Percentiles rank a stretch among this genome's conserved stretches.
phyloP scores from a whole-genome alignment of 2,329 filamentous ascomycete species.

The Xylariaceae sp. region DNA sequence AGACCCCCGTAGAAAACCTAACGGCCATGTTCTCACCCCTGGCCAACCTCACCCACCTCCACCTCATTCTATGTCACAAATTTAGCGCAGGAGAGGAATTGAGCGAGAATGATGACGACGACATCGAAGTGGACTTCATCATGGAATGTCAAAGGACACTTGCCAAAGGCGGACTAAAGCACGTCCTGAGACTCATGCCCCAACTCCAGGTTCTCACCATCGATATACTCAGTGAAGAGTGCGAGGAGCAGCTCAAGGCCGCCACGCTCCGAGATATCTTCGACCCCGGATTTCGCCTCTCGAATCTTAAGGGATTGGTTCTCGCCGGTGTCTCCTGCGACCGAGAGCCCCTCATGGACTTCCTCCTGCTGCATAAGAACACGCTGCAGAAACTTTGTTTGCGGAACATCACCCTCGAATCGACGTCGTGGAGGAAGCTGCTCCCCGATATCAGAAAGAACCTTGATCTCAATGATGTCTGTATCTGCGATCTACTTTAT shows the following conservation, averaged over 20 bases:
- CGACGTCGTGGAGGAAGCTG: slow-evolving; percentile 25
- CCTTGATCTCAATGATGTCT: slow-evolving; percentile 20
- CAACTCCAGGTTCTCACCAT: slow-evolving; percentile 22
- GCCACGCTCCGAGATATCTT: slow-evolving; percentile 21
- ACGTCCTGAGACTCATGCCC: slow-evolving; percentile 23
- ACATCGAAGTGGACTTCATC: slow-evolving; percentile 7
- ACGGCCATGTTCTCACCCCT: slow-evolving; percentile 19
- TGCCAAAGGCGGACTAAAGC: slow-evolving; percentile 19
- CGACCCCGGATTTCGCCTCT: slow-evolving; percentile 23
- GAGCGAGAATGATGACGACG: slow-evolving; percentile 1
- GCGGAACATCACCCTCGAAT: slow-evolving; percentile 19
- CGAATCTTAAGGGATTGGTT: slow-evolving; percentile 19
- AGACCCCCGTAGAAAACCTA: slow-evolving; percentile 14
- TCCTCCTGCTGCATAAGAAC: slow-evolving; percentile 22
- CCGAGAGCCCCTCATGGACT: slow-evolving; percentile 21
- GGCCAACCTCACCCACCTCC: slow-evolving; percentile 21
- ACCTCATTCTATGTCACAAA: too few species aligned
- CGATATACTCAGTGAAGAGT: slow-evolving; percentile 15
- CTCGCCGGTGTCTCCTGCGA: slow-evolving; percentile 22
- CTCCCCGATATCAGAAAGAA: slow-evolving; percentile 24
- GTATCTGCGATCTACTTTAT: slow-evolving; percentile 24
- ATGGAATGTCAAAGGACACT: slow-evolving; percentile 17
- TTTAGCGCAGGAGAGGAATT: slow-evolving; percentile 18
- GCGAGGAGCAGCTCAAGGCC: slow-evolving; percentile 8
- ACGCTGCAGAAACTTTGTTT: slow-evolving; percentile 26